Conservation (phyloP, 768 basidiomycete species). For the Xerocomellus dryophilus region DNA sequence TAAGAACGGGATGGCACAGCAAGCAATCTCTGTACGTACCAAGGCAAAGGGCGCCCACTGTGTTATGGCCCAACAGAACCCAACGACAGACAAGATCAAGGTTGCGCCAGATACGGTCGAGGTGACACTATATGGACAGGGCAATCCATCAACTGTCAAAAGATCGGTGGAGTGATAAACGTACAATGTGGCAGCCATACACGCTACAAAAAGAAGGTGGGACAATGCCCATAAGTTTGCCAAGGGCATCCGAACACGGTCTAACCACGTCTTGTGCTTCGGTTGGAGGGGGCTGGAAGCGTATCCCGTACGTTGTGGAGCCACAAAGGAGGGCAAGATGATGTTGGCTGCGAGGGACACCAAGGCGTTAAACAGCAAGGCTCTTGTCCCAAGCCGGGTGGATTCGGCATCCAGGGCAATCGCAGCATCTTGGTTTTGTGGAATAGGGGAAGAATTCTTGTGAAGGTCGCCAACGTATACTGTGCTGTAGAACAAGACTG, state of each 20-base stretch:
- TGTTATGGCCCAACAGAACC: slow-evolving; percentile 90
- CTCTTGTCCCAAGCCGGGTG: slow-evolving; percentile 79
- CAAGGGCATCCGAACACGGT: slow-evolving; percentile 55
- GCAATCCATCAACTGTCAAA: slow-evolving; percentile 1
- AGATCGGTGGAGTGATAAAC: slow-evolving; percentile 34
- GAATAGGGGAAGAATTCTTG: slow-evolving; percentile 24
- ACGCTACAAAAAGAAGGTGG: slow-evolving; percentile 67
- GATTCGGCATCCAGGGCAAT: slow-evolving; percentile 58
- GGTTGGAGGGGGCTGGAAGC: slow-evolving; percentile 18
- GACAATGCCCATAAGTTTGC: slow-evolving; percentile 75
- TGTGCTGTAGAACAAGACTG: slow-evolving; percentile 83
- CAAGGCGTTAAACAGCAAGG: slow-evolving; percentile 74
- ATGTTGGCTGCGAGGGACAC: slow-evolving; percentile 68
- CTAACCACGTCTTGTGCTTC: slow-evolving; percentile 31
- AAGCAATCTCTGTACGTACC: slow-evolving; percentile 41
- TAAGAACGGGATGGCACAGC: slow-evolving; percentile 3
- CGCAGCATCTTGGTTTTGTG: slow-evolving; percentile 27
- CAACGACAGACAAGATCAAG: slow-evolving; percentile 70
- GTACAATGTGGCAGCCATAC: slow-evolving; percentile 84
- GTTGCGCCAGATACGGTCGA: slow-evolving; percentile 69
- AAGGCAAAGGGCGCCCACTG: slow-evolving; percentile 93
- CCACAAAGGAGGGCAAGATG: slow-evolving; percentile 64
- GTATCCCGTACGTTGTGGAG: slow-evolving; percentile 15
- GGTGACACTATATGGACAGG: slow-evolving; percentile 53
- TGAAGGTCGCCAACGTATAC: slow-evolving; percentile 83